Evolutionary conservation across 768 basidiomycete genomes (phyloP), one percentile per base, ranked within the genome.

Genomic region (Tephrocybe sp.): DNA sequence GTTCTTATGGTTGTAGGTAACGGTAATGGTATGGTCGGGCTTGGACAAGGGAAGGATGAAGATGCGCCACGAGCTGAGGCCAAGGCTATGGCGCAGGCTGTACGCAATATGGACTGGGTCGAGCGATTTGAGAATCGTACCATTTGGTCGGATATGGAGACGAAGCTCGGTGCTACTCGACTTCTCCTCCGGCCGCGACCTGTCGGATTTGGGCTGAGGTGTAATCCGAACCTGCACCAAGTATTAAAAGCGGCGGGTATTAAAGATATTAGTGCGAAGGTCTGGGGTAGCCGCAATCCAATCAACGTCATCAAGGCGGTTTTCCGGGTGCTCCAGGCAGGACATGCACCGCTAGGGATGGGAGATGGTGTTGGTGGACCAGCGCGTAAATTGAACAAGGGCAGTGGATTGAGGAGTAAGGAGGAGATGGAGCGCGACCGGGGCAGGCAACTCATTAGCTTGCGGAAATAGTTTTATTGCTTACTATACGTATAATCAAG

Each of bases 61-160:
- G 84, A 88, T 34, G 60, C 60, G 1, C 52, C 72, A 6, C 68
- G 73, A 14, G 90, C 89, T 2, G 63, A 75, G 13, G 67, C 66
- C 40, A 83, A 85, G 64, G 78, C 87, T n/a, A 69, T 80, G 55
- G 68, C 74, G 32, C 69, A 82, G 72, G 97, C 92, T 2, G 75
- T 96, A 23, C 78, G 86, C 55, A 89, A 85, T 62, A 87, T 98
- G 87, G 97, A 98, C 68, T 87, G 76, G 61, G 92, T 99, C 48
- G 87, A 90, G 57, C 83, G 92, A n/a, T 98, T 93, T 68, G 96
- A 99, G 68, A 75, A 83, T 56, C 81, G 97, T 45, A 98, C 97
- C n/a, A 77, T 97, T 14, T 98, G 92, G 90, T 92, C 92, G 17
- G 89, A 93, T 46, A 82, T 95, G 74, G 73, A 79, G 46, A 75